Percentiles rank a stretch among this genome's conserved stretches.
Conservation (phyloP, 805 yeast genomes). For the Metschnikowia anglica region DNA sequence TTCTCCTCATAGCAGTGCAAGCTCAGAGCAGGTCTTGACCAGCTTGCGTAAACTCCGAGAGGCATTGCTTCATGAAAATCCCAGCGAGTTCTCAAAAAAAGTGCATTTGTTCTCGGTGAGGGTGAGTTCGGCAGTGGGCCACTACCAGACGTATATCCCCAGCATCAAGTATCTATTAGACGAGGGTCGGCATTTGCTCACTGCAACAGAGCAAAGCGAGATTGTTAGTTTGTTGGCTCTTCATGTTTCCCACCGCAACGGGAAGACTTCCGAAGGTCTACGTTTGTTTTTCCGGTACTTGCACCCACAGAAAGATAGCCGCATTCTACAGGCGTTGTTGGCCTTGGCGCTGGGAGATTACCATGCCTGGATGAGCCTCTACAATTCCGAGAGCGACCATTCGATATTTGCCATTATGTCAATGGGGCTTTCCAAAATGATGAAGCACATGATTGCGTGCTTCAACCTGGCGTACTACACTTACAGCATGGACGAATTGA, state of each 20-base stretch:
- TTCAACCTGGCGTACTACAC: constrained; percentile 39
- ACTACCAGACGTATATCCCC: constrained; percentile 56
- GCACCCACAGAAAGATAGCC: constrained; percentile 15
- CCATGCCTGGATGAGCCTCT: constrained; percentile 29
- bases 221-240: constrained; percentile 43
- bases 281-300: constrained; percentile 29
- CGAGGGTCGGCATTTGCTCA: constrained; percentile 23
- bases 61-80: constrained; percentile 42
- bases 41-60: constrained; percentile 54
- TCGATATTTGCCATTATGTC: constrained; percentile 40
- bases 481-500: constrained; percentile 28
- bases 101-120: constrained; percentile 51
- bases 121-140: constrained; percentile 45
- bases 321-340: constrained; percentile 20
- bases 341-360: constrained; percentile 35
- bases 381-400: constrained; percentile 34
- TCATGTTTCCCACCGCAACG: constrained; percentile 45
- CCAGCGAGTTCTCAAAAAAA: constrained; percentile 40
- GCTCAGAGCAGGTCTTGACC: constrained; percentile 21
- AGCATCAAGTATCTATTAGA: constrained; percentile 45
- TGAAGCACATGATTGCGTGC: constrained; percentile 30
- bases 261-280: constrained; percentile 33
- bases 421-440: constrained; percentile 38
- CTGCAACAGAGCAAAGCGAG: constrained; percentile 36
- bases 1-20: constrained; percentile 20